Conservation (phyloP, 176 grass and related monocot species). For the Hyparrhenia diplandra region DNA sequence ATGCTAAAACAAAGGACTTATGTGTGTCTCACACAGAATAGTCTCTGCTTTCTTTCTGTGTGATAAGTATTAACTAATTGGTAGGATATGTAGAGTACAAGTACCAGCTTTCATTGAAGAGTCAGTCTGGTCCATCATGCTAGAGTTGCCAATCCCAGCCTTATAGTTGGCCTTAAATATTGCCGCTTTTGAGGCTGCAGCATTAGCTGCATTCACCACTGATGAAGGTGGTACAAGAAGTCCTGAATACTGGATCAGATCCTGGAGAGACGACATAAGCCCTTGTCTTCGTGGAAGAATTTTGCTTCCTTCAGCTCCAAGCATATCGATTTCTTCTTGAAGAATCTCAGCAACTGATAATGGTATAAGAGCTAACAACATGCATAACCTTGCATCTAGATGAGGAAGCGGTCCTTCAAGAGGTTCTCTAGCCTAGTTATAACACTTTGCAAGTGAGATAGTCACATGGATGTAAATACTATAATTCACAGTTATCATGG, state of each 20-base stretch:
- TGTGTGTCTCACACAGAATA: neutral
- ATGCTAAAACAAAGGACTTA: neutral
- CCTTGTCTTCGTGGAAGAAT: slow-evolving; percentile 63
- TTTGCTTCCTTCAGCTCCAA: slow-evolving; percentile 43
- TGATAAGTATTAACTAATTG: neutral
- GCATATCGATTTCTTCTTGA: slow-evolving; percentile 59
- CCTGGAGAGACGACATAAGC: slow-evolving; percentile 83
- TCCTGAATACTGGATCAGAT: slow-evolving; percentile 74
- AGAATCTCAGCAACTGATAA: slow-evolving; percentile 65
- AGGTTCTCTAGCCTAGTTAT: slow-evolving; percentile 72
- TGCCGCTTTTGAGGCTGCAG: slow-evolving; percentile 83
- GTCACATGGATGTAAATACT: neutral
- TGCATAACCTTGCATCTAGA: slow-evolving; percentile 79
- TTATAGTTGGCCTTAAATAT: slow-evolving; percentile 62
- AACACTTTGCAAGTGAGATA: slow-evolving; percentile 28
- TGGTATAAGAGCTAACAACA: slow-evolving; percentile 83
- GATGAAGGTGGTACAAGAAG: slow-evolving; percentile 84
- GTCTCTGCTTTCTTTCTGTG: neutral
- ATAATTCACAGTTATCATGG: slow-evolving; percentile 7
- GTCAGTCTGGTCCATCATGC: slow-evolving; percentile 40
- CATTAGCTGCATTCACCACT: slow-evolving; percentile 70
- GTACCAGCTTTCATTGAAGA: slow-evolving; percentile 58
- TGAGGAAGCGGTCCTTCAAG: slow-evolving; percentile 85
- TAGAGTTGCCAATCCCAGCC: slow-evolving; percentile 36
- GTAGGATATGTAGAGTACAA: slow-evolving; percentile 14